These are phyloP conservation scores for Cladophialophora immunda DNA, from an alignment of 2,329 filamentous ascomycete genomes.

Conservation along the genomic window DNA sequence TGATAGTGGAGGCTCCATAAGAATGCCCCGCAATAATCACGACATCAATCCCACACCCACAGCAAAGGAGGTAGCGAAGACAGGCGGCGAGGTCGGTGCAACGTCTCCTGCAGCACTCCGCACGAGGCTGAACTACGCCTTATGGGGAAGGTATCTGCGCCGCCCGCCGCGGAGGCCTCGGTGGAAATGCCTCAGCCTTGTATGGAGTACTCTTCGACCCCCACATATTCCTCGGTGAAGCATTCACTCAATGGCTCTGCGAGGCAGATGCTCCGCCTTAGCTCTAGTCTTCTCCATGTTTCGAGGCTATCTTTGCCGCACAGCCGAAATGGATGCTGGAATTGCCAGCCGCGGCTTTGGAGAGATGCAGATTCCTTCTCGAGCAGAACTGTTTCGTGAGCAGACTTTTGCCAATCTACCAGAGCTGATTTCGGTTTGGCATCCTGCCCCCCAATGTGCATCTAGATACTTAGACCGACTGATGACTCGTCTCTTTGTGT, in stretches of 20 bases:
- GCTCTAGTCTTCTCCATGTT: neutral
- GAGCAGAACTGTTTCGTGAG: neutral
- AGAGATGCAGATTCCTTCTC: neutral
- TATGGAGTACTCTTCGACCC: neutral
- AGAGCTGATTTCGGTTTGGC: neutral
- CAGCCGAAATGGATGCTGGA: neutral
- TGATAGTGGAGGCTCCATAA: neutral
- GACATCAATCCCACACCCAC: neutral
- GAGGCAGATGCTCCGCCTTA: neutral
- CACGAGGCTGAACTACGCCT: neutral
- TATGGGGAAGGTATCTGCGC: neutral
- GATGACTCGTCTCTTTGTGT: neutral
- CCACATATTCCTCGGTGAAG: neutral
- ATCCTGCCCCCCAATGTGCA: neutral
- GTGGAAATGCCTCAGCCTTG: neutral
- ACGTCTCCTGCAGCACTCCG: neutral
- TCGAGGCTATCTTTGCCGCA: conserved; percentile 1
- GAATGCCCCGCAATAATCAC: neutral
- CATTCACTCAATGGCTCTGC: neutral
- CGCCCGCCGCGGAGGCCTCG: neutral
- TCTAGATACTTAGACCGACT: neutral
- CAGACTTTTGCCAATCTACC: neutral
- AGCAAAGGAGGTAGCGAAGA: too few species aligned
- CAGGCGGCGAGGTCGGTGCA: neutral
- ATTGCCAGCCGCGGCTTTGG: conserved; percentile 1